A percentile compares a stretch with the other conserved stretches of the same genome.
Evolutionary conservation across 1,139 yeast genomes (phyloP).

Genomic region (Blastobotrys persicus): DNA sequence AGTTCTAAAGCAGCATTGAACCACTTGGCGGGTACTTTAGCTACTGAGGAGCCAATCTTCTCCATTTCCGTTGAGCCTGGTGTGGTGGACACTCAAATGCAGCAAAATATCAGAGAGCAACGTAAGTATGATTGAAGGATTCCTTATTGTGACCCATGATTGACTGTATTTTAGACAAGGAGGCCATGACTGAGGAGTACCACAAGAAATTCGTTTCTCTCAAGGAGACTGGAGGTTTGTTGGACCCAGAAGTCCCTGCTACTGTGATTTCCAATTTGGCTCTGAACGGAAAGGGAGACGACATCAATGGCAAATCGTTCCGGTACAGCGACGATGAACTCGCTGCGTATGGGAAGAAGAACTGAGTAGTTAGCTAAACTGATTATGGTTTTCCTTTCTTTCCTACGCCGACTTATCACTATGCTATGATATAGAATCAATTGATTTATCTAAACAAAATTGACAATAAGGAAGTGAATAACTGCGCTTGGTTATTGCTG

Average conservation of each 20-base stretch:
- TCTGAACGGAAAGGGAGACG: slow-evolving; percentile 38
- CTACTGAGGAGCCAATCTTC: slow-evolving; percentile 62
- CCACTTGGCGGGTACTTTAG: slow-evolving; percentile 63
- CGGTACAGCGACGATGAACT: slow-evolving; percentile 52
- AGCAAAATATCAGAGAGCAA: slow-evolving; percentile 62
- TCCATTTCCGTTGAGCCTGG: slow-evolving; percentile 86
- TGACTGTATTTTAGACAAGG: slow-evolving; percentile 39
- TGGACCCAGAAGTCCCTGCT: slow-evolving; percentile 71
- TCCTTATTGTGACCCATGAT: neutral
- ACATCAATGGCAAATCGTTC: slow-evolving; percentile 59
- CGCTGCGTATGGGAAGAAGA: slow-evolving; percentile 14
- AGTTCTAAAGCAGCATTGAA: slow-evolving; percentile 87
- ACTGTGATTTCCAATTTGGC: slow-evolving; percentile 64
- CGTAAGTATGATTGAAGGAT: slow-evolving; percentile 25
- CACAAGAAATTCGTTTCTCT: slow-evolving; percentile 60
- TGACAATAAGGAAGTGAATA: too few species aligned
- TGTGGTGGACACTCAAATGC: slow-evolving; percentile 89
- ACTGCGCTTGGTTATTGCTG: neutral
- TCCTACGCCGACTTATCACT: neutral
- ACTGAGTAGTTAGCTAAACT: neutral
- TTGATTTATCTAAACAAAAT: too few species aligned
- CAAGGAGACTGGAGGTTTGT: slow-evolving; percentile 52
- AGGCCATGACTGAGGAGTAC: slow-evolving; percentile 55
- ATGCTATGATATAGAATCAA: too few species aligned
- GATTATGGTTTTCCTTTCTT: neutral